phyloP scores from a whole-genome alignment of 2,329 filamentous ascomycete genomes.

The Ophiostoma ulmi region DNA sequence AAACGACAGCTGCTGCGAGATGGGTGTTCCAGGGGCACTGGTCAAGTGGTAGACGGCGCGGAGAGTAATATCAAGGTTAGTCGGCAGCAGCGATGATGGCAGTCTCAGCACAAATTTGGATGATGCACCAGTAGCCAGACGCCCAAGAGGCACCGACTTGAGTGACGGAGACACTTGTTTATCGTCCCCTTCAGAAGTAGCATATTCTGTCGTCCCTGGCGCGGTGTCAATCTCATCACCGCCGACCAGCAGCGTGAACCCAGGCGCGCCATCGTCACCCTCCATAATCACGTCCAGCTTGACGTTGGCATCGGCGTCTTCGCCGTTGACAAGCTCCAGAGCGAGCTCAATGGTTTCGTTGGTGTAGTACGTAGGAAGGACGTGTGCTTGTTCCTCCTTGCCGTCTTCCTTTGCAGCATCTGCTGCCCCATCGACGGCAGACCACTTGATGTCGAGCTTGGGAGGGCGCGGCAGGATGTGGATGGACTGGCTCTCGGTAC shows the following conservation, averaged over 20 bases:
- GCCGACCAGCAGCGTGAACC: slow-evolving; percentile 38
- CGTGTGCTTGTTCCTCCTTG: background rate
- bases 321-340: slow-evolving; percentile 71
- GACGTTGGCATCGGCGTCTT: slow-evolving; percentile 71
- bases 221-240: slow-evolving; percentile 29
- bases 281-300: slow-evolving; percentile 64
- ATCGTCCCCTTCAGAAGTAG: background rate
- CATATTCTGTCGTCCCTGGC: slow-evolving; percentile 13
- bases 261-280: slow-evolving; percentile 43
- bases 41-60: slow-evolving; percentile 72
- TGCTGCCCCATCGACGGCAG: background rate
- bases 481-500: slow-evolving; percentile 51
- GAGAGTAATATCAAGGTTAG: slow-evolving; percentile 62
- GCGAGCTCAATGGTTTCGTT: slow-evolving; percentile 68
- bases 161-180: slow-evolving; percentile 33
- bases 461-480: slow-evolving; percentile 83
- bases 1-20: slow-evolving; percentile 66
- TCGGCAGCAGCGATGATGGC: slow-evolving; percentile 47
- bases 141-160: slow-evolving; percentile 41
- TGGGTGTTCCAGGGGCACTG: slow-evolving; percentile 73
- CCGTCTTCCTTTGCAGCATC: background rate
- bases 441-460: slow-evolving; percentile 68
- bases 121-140: slow-evolving; percentile 44
- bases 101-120: slow-evolving; percentile 45
- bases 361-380: slow-evolving; percentile 59